Evolutionary conservation across 1,284 basidiomycete genomes (phyloP).

Genomic region (Meira miltonrushii): DNA sequence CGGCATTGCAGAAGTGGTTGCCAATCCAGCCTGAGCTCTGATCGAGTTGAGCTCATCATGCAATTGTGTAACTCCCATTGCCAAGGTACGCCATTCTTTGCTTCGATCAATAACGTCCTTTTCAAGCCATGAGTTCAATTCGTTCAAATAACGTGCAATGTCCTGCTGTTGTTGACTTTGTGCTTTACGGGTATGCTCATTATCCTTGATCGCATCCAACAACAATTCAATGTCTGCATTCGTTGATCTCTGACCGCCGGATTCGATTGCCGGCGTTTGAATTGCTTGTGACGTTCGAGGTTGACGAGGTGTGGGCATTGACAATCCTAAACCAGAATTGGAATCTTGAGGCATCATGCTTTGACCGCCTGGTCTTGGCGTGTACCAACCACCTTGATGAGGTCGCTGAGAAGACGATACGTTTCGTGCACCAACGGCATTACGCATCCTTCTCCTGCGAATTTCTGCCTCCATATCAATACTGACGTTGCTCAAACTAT

Average conservation of each 20-base stretch:
- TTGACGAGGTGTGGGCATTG: not conserved
- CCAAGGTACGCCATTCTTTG: constrained; percentile 38
- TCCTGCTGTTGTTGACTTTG: constrained; percentile 39
- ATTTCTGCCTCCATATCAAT: constrained; percentile 45
- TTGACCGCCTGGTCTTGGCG: not conserved
- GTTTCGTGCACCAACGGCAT: not conserved
- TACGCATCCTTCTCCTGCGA: constrained; percentile 18
- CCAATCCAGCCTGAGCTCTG: constrained; percentile 15
- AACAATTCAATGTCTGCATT: constrained; percentile 27
- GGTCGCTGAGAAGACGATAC: not conserved
- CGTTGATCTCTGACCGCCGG: not conserved
- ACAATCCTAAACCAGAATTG: not conserved
- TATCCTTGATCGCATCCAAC: constrained; percentile 31
- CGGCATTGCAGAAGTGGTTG: no score
- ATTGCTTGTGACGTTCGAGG: constrained; percentile 1
- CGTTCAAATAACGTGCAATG: constrained; percentile 44
- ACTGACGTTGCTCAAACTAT: constrained; percentile 15
- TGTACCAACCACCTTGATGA: constrained; percentile 31
- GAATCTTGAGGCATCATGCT: not conserved
- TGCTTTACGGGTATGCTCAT: constrained; percentile 30
- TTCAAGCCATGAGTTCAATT: constrained; percentile 44
- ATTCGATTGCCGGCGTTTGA: constrained; percentile 8
- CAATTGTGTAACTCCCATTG: constrained; percentile 34
- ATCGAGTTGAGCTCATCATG: constrained; percentile 33
- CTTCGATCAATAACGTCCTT: constrained; percentile 35